A percentile compares a stretch with the other conserved stretches of the same genome.
Evolutionary conservation across 1,139 yeast species (phyloP).

Genomic region (Blastobotrys aristatus): DNA sequence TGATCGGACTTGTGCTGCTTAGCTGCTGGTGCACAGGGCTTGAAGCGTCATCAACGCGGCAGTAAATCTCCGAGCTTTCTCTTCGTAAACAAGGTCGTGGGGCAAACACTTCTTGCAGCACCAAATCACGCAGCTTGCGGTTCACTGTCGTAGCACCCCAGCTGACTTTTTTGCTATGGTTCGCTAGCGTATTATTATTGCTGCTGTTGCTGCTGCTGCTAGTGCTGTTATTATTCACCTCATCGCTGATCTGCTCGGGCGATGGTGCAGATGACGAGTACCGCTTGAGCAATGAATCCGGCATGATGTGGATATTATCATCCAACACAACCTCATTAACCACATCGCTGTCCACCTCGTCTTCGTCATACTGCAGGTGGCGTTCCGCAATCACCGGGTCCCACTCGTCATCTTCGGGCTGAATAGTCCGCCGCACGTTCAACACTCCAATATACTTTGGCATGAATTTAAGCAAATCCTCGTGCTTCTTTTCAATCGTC

Average conservation of each 20-base stretch:
- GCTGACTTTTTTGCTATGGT: neutral
- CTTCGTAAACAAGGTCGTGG: constrained; percentile 32
- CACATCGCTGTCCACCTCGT: constrained; percentile 7
- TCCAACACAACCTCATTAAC: constrained; percentile 66
- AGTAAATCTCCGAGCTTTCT: constrained; percentile 2
- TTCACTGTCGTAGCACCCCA: constrained; percentile 64
- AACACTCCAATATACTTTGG: constrained; percentile 92
- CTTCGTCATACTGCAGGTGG: neutral
- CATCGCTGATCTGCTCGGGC: constrained; percentile 29
- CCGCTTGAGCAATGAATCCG: constrained; percentile 65
- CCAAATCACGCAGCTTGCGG: constrained; percentile 58
- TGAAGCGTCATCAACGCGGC: neutral
- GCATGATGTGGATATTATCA: constrained; percentile 85
- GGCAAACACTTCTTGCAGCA: constrained; percentile 65
- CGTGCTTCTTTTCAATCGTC: constrained; percentile 70
- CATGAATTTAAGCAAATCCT: constrained; percentile 75
- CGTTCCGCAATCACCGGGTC: constrained; percentile 11
- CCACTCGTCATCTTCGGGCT: constrained; percentile 17
- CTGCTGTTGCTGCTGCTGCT: neutral
- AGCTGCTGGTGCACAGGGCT: neutral
- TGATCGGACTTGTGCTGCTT: neutral
- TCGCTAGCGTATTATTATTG: neutral
- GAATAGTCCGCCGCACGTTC: constrained; percentile 73
- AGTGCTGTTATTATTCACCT: no score
- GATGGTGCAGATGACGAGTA: constrained; percentile 57